Conservation (phyloP, 1,284 basidiomycete species). For the Anthracocystis setariae region DNA sequence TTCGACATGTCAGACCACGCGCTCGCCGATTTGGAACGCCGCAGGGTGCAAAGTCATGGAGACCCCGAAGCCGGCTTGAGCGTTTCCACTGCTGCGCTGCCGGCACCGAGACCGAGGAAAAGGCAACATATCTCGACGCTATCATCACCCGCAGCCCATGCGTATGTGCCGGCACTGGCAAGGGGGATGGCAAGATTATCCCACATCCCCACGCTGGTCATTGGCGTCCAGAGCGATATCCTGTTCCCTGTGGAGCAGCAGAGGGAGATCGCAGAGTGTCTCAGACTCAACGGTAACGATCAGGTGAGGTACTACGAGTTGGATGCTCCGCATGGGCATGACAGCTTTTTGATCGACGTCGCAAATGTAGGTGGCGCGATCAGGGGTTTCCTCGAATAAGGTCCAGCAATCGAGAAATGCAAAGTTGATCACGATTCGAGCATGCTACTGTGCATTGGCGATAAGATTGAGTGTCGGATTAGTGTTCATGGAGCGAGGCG, state of each 20-base stretch:
- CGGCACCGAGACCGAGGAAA: constrained; percentile 25
- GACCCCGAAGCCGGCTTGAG: constrained; percentile 10
- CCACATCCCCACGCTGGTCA: constrained; percentile 82
- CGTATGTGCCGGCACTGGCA: constrained; percentile 83
- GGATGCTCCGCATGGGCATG: constrained; percentile 93
- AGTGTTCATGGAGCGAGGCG: constrained; percentile 9
- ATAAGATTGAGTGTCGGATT: too few relatives aligned
- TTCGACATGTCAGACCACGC: constrained; percentile 92
- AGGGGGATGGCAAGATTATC: constrained; percentile 81
- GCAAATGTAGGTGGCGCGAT: constrained; percentile 82
- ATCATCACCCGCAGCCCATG: constrained; percentile 70
- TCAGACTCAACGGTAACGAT: constrained; percentile 81
- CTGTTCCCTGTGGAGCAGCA: constrained; percentile 98
- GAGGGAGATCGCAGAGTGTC: constrained; percentile 89
- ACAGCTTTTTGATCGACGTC: constrained; percentile 90
- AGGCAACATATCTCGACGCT: constrained; percentile 73
- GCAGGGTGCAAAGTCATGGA: constrained; percentile 53
- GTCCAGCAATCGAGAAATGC: neutral
- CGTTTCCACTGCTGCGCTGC: constrained; percentile 15
- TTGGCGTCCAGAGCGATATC: constrained; percentile 96
- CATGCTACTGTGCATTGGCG: too few relatives aligned
- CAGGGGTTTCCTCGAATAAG: constrained; percentile 74
- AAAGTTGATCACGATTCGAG: too few relatives aligned
- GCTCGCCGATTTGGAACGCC: constrained; percentile 74
- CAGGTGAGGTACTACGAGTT: constrained; percentile 95